Evolutionary conservation across 2,329 filamentous ascomycete genomes (phyloP).

Genomic region (Remersonia thermophila): DNA sequence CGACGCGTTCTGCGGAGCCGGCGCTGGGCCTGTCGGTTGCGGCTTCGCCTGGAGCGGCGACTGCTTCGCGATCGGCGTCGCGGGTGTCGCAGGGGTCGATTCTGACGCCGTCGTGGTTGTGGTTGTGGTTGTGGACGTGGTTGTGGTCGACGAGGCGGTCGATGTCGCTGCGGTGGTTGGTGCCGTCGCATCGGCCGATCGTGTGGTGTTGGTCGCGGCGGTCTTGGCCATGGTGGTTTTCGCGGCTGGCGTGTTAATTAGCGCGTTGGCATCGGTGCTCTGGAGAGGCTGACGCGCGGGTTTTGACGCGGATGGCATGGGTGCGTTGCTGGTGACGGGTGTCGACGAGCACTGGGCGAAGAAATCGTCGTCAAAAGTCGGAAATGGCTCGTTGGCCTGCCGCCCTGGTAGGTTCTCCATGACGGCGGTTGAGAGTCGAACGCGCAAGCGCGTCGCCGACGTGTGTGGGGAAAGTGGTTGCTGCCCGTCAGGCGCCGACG

Average conservation of each 20-base stretch:
- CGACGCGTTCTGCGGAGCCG: conserved; percentile 36
- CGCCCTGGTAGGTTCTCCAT: conserved; percentile 44
- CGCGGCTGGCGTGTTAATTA: conserved; percentile 47
- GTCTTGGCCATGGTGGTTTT: too few relatives aligned
- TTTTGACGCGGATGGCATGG: conserved; percentile 40
- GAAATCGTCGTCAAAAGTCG: conserved; percentile 41
- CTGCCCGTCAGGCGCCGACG: conserved; percentile 1
- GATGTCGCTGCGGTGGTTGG: too few relatives aligned
- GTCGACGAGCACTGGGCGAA: conserved; percentile 27
- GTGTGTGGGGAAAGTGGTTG: neutral
- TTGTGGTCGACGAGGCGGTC: too few relatives aligned
- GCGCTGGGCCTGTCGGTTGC: too few relatives aligned
- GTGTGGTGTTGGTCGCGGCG: too few relatives aligned
- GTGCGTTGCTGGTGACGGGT: conserved; percentile 42
- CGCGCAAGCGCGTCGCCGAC: conserved; percentile 7
- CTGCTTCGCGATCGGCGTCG: conserved; percentile 37
- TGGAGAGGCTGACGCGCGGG: conserved; percentile 36
- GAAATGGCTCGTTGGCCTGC: conserved; percentile 33
- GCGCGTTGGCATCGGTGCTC: conserved; percentile 46
- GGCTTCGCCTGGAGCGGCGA: conserved; percentile 56
- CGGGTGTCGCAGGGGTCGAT: conserved; percentile 3
- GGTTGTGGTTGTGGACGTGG: too few relatives aligned
- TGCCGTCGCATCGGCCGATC: too few relatives aligned
- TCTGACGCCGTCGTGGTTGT: too few relatives aligned
- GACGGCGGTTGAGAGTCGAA: conserved; percentile 23